Base-by-base conservation (phyloP, 257 asterid genomes). In the Verbascum thapsus region DNA sequence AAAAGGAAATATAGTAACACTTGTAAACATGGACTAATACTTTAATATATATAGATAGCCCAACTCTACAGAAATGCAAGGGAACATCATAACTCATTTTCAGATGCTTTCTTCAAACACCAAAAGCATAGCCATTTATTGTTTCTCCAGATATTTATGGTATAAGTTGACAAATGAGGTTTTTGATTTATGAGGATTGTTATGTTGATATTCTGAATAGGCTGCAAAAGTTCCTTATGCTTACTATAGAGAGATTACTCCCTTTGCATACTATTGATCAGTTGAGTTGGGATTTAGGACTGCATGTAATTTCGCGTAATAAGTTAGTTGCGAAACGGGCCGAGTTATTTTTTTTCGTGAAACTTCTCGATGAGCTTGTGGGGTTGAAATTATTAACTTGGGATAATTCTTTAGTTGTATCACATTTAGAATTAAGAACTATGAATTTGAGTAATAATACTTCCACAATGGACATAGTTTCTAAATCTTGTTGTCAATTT, bases 191-290 rank as follows among this genome's bases (percentile, higher is more conserved):
- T 22, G 75, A 56, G 38, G 71, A 71, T 34, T 80, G 79, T 65
- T 65, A 63, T 41, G 72, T 52, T 1, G 96, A 92, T 78, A 82
- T 87, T 48, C 69, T 89, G 69, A 81, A 63, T 52, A 76, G 96
- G 82, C 72, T 89, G 64, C 83, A 73, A 39, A 94, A 85, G 70
- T 55, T 94, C 66, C 83, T 90, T 66, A 85, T 94, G 99, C 81
- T 92, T 53, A 83, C 90, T 12, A 81, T 71, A 49, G 72, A 80
- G 54, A 80, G 82, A 64, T 68, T 68, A 48, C 95, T 90, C 53
- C 97, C 99, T 49, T 53, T 92, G 44, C 96, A 82, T 38, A 83
- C 95, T 5, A 69, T 92, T 58, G 96, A 89, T 69, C 96, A 87
- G 79, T 66, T 92, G 34, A 82, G 85, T 61, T 92, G 96, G 97